These are phyloP conservation scores for Trichophyton mentagrophytes DNA, from an alignment of 2,329 filamentous ascomycete species.

Conservation along the genomic window DNA sequence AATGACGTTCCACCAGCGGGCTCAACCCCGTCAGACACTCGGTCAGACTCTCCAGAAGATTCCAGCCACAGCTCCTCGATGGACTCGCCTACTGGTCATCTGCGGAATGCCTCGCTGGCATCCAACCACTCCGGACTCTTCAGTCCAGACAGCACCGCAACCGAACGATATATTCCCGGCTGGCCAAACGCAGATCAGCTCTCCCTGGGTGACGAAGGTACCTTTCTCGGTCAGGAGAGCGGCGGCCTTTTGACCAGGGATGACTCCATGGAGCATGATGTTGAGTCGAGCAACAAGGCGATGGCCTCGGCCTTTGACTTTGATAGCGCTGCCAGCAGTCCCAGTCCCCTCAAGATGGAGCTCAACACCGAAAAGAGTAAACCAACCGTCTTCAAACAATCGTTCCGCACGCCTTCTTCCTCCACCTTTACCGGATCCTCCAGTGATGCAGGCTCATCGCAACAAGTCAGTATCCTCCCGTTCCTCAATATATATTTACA, in stretches of 20 bases:
- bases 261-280: slow-evolving; percentile 24
- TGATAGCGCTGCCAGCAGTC: slow-evolving; percentile 36
- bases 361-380: slow-evolving; percentile 15
- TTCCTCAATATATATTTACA: neutral
- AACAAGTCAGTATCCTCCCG: neutral
- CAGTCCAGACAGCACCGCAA: slow-evolving; percentile 9
- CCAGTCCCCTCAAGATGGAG: slow-evolving; percentile 29
- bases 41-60: slow-evolving; percentile 34
- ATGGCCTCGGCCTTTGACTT: slow-evolving; percentile 40
- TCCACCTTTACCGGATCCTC: neutral
- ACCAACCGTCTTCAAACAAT: slow-evolving; percentile 2
- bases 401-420: slow-evolving; percentile 9
- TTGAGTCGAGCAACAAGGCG: slow-evolving; percentile 35
- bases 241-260: slow-evolving; percentile 24
- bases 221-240: slow-evolving; percentile 29
- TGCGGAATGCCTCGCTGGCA: slow-evolving; percentile 29
- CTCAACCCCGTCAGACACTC: slow-evolving; percentile 26
- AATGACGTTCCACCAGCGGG: slow-evolving; percentile 14
- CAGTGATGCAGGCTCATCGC: slow-evolving; percentile 2
- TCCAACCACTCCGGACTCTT: slow-evolving; percentile 30
- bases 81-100: slow-evolving; percentile 30
- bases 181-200: slow-evolving; percentile 28
- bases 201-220: slow-evolving; percentile 28
- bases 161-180: slow-evolving; percentile 22
- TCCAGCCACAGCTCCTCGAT: slow-evolving; percentile 33